Conservation (phyloP, 129 eudicot species). For the Chrysanthemum makinoi region DNA sequence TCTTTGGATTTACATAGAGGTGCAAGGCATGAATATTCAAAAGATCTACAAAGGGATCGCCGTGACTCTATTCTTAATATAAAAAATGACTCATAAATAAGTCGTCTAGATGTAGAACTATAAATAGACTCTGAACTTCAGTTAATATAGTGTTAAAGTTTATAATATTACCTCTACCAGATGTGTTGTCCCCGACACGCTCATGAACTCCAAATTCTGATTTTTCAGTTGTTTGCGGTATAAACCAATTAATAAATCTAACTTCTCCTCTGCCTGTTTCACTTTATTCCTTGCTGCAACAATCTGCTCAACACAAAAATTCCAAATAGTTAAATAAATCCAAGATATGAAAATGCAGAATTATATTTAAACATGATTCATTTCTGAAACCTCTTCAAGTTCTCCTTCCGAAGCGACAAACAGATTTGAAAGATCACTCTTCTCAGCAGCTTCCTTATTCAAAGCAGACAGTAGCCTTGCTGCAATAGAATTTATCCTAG, state of each 20-base stretch:
- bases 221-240: conserved; percentile 79
- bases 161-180: conserved; percentile 70
- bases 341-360: background rate
- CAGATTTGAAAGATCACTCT: conserved; percentile 61
- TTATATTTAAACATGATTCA: background rate
- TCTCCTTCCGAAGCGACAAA: conserved; percentile 53
- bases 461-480: conserved; percentile 65
- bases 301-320: conserved; percentile 39
- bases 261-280: conserved; percentile 50
- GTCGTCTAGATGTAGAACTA: background rate
- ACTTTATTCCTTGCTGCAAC: conserved; percentile 56
- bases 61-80: background rate
- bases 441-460: conserved; percentile 85
- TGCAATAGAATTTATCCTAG: conserved; percentile 52
- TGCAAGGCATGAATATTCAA: no score
- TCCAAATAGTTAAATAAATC: background rate
- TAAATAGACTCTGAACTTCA: no score
- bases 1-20: no score
- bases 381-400: conserved; percentile 60
- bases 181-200: conserved; percentile 78
- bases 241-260: conserved; percentile 51
- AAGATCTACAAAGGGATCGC: no score
- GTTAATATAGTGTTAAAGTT: no score
- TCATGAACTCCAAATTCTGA: conserved; percentile 54
- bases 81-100: background rate